Evolutionary conservation across 2,329 filamentous ascomycete genomes (phyloP).

Genomic region (Xylariomycetidae sp.): DNA sequence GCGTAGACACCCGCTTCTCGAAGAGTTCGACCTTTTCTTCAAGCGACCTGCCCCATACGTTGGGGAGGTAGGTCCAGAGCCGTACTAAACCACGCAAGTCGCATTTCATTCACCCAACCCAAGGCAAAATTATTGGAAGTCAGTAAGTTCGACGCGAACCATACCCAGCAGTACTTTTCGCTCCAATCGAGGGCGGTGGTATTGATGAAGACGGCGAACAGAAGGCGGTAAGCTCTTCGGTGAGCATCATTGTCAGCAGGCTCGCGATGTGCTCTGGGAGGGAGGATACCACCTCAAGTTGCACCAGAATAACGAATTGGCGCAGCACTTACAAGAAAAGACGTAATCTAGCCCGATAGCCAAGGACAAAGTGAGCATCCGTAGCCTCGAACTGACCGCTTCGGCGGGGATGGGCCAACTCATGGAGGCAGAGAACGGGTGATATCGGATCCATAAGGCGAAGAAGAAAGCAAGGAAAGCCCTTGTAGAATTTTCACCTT

Average conservation of each 20-base stretch:
- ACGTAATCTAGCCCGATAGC: conserved; percentile 15
- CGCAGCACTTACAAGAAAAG: conserved; percentile 22
- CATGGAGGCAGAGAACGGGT: conserved; percentile 21
- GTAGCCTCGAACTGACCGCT: conserved; percentile 26
- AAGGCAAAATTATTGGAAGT: conserved; percentile 18
- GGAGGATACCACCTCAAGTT: too few species aligned
- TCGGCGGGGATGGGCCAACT: conserved; percentile 29
- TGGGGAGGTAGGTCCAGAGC: conserved; percentile 18
- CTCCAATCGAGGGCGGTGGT: conserved; percentile 33
- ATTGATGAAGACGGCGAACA: conserved; percentile 38
- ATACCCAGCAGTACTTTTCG: conserved; percentile 35
- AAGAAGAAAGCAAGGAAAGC: conserved; percentile 16
- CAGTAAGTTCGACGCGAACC: conserved; percentile 22
- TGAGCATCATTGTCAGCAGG: too few species aligned
- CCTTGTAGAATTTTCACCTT: conserved; percentile 11
- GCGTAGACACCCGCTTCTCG: conserved; percentile 13
- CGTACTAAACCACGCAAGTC: too few species aligned
- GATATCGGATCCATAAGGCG: conserved; percentile 15
- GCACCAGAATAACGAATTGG: too few species aligned
- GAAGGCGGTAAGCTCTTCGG: conserved; percentile 34
- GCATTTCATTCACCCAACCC: background rate
- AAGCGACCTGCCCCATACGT: conserved; percentile 17
- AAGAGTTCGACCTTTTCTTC: conserved; percentile 20
- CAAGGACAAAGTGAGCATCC: conserved; percentile 19
- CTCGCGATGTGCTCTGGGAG: too few species aligned